Base-by-base conservation (phyloP, 2,329 filamentous ascomycete genomes). In the Colletotrichum acutatum region DNA sequence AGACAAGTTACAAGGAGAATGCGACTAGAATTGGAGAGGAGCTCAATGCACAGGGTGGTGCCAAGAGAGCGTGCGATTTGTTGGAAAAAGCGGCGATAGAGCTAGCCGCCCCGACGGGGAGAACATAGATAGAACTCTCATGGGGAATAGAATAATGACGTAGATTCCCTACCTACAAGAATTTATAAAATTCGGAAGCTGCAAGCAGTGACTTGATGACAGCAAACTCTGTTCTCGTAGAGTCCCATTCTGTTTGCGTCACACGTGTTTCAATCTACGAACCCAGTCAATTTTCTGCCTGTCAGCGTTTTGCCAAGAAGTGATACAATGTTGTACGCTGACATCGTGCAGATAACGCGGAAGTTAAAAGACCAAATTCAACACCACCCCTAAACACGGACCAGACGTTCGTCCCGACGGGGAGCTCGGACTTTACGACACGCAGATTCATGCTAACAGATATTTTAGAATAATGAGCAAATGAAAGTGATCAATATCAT, bases 1-100 rank as follows among this genome's bases (percentile, higher is more conserved):
- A 80, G 12, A 19, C 53, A 1, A 70, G 71, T 2, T 81, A 78
- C 54, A 42, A 16, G n/a, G 63, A 74, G 24, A 78, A 74, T 28
- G 80, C 78, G 3, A 75, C 68, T 3, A 62, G 61, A 4, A 56
- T 81, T 19, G 77, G 79, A 0, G 68, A 77, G 2, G 79, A 82
- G 57, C 65, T 82, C 19, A 78, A 78, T 7, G 67, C 68, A 2
- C 76, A 79, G 4, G 80, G 80, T 0, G 80, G 80, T 16, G 78
- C 76, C 7, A 67, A 67, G 7, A 75, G 54, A 11, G 78, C 79
- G 11, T 77, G 77, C 24, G 78, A 79, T 62, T 54, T 78, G 19
- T 68, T 81, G 22, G 80, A 81, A 42, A 65, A 85, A 42, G 54
- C 70, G 4, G 66, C 59, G 42, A 2, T 37, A 56, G 60, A 70